Evolutionary conservation across 2,329 filamentous ascomycete species (phyloP).

Genomic region (Thelonectria rubi): DNA sequence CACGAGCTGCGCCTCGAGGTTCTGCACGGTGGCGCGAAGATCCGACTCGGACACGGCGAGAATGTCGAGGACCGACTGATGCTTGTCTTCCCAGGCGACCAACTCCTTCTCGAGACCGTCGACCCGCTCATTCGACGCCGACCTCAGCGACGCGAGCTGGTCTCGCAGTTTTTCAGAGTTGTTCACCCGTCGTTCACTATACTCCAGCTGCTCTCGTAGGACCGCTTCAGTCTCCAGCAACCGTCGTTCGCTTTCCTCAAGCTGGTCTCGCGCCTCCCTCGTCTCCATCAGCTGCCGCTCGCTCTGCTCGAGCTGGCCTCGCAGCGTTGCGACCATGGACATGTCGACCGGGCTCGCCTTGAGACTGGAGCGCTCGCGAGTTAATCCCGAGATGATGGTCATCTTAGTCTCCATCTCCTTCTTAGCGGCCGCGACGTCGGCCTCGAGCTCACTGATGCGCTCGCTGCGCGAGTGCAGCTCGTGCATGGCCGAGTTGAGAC

Average conservation of each 20-base stretch:
- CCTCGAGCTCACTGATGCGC: constrained; percentile 88
- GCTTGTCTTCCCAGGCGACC: constrained; percentile 77
- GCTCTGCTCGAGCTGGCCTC: constrained; percentile 86
- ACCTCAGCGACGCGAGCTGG: constrained; percentile 20
- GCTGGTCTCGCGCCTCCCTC: constrained; percentile 72
- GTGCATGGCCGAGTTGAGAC: constrained; percentile 90
- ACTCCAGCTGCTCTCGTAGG: constrained; percentile 74
- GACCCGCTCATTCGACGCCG: constrained; percentile 60
- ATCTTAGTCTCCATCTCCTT: constrained; percentile 98
- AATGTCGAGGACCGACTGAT: constrained; percentile 73
- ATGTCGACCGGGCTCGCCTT: constrained; percentile 88
- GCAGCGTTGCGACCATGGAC: constrained; percentile 85
- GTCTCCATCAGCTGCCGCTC: constrained; percentile 81
- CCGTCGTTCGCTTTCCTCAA: constrained; percentile 78
- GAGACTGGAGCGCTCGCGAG: constrained; percentile 90
- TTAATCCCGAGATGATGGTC: constrained; percentile 92
- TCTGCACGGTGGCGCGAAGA: constrained; percentile 75
- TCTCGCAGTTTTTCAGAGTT: no score
- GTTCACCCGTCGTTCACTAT: constrained; percentile 68
- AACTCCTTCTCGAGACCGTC: constrained; percentile 76
- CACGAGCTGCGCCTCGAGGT: constrained; percentile 71
- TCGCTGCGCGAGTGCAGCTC: constrained; percentile 89
- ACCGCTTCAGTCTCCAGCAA: constrained; percentile 69
- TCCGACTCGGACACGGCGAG: constrained; percentile 78
- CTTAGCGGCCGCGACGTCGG: constrained; percentile 81